phyloP scores from a whole-genome alignment of 352 stramenopile species.

The Globisporangium irregulare region DNA sequence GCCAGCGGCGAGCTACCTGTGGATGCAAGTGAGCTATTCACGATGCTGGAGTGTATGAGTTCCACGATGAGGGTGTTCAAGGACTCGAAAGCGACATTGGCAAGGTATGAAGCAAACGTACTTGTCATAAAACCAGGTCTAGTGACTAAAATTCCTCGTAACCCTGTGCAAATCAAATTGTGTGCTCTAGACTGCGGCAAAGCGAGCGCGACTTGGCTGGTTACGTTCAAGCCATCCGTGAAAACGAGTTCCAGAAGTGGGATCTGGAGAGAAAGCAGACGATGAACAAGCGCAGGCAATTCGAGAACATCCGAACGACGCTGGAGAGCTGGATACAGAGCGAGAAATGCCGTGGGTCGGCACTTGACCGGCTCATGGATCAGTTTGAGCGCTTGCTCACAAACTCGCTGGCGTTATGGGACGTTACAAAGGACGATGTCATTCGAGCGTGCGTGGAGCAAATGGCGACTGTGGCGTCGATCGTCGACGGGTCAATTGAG shows the following conservation, averaged over 20 bases:
- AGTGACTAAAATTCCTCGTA: too few species aligned
- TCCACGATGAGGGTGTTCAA: neutral
- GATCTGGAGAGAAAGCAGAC: slow-evolving; percentile 1
- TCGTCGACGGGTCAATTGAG: neutral
- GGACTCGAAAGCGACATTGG: neutral
- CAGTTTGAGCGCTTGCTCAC: slow-evolving; percentile 5
- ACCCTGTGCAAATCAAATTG: too few species aligned
- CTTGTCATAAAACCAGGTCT: too few species aligned
- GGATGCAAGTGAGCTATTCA: neutral
- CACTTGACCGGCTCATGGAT: neutral
- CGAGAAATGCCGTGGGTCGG: neutral
- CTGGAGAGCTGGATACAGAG: neutral
- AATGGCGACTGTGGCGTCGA: neutral
- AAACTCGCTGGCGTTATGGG: neutral
- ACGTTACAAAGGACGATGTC: neutral
- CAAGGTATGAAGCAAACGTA: neutral
- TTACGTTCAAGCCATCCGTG: neutral
- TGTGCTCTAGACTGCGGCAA: neutral
- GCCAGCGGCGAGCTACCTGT: neutral
- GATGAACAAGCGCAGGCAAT: neutral
- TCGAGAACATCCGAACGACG: neutral
- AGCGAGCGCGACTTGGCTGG: neutral
- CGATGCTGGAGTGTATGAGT: neutral
- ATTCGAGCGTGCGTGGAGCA: neutral
- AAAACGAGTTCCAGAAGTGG: neutral